Percentiles rank a stretch among this genome's conserved stretches.
Conservation (phyloP, 768 basidiomycete species). For the Multifurca ochricompacta region DNA sequence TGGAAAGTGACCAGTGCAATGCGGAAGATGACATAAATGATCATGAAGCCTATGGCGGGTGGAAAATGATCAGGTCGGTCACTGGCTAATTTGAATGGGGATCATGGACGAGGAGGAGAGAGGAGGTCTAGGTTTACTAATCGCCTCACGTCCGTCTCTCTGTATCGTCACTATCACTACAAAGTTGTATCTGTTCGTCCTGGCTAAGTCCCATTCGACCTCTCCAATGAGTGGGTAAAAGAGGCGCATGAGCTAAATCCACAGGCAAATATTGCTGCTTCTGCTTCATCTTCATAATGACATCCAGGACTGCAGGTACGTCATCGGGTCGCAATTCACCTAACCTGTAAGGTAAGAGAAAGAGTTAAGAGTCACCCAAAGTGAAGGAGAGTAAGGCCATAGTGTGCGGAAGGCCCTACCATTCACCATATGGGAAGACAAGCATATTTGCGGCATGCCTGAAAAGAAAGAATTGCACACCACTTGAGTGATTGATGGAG, state of each 20-base stretch:
- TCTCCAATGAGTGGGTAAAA: constrained; percentile 51
- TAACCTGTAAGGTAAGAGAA: constrained; percentile 37
- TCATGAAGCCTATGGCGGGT: constrained; percentile 26
- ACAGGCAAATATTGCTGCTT: constrained; percentile 26
- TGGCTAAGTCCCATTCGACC: constrained; percentile 63
- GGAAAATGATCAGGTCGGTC: neutral
- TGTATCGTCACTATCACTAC: too few relatives aligned
- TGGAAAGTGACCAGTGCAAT: constrained; percentile 65
- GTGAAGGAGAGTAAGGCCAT: neutral
- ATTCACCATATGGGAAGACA: constrained; percentile 65
- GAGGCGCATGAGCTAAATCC: constrained; percentile 26
- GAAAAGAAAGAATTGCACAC: neutral
- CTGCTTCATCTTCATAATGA: constrained; percentile 35
- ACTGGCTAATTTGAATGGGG: too few relatives aligned
- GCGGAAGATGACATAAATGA: constrained; percentile 65
- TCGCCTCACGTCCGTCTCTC: too few relatives aligned
- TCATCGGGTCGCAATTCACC: constrained; percentile 52
- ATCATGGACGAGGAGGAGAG: too few relatives aligned
- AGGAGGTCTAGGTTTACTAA: too few relatives aligned
- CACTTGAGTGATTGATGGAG: neutral
- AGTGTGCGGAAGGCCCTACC: constrained; percentile 37
- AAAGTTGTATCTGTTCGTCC: constrained; percentile 40
- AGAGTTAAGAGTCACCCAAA: neutral
- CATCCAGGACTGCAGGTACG: constrained; percentile 46
- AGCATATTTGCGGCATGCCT: constrained; percentile 67